Evolutionary conservation across 2,329 filamentous ascomycete species (phyloP).

Genomic region (Sporothrix euskadiensis): DNA sequence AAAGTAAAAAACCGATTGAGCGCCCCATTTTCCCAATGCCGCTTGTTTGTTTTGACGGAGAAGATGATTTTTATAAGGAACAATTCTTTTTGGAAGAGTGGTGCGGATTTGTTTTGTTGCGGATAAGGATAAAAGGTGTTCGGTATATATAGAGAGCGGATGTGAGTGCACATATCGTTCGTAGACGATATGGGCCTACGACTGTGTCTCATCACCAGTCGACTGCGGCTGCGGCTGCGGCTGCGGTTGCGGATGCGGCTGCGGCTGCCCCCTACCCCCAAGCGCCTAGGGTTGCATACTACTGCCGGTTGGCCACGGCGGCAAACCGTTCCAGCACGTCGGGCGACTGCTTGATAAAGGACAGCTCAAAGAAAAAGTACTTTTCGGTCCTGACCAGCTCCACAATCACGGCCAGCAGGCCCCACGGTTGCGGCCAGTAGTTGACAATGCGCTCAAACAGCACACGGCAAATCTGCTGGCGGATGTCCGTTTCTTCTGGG

Average conservation of each 20-base stretch:
- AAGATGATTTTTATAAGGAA: background rate
- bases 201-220: too few relatives aligned
- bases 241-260: too few relatives aligned
- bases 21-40: slow-evolving; percentile 21
- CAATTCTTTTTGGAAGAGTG: background rate
- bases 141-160: background rate
- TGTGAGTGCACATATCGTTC: too few relatives aligned
- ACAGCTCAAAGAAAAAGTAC: slow-evolving; percentile 88
- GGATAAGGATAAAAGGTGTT: background rate
- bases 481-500: slow-evolving; percentile 76
- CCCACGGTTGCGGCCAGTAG: slow-evolving; percentile 94
- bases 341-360: slow-evolving; percentile 85
- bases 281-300: background rate
- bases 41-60: slow-evolving; percentile 2
- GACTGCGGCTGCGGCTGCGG: too few relatives aligned
- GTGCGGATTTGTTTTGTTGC: background rate
- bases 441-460: slow-evolving; percentile 84
- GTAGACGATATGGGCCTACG: too few relatives aligned
- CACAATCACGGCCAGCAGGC: slow-evolving; percentile 80
- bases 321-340: slow-evolving; percentile 58
- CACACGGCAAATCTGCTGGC: slow-evolving; percentile 87
- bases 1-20: slow-evolving; percentile 3
- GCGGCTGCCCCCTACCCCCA: too few relatives aligned
- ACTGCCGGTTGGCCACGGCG: slow-evolving; percentile 31
- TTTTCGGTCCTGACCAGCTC: slow-evolving; percentile 90